Evolutionary conservation across 2,329 filamentous ascomycete species (phyloP).

Genomic region (Xylaria multiplex): DNA sequence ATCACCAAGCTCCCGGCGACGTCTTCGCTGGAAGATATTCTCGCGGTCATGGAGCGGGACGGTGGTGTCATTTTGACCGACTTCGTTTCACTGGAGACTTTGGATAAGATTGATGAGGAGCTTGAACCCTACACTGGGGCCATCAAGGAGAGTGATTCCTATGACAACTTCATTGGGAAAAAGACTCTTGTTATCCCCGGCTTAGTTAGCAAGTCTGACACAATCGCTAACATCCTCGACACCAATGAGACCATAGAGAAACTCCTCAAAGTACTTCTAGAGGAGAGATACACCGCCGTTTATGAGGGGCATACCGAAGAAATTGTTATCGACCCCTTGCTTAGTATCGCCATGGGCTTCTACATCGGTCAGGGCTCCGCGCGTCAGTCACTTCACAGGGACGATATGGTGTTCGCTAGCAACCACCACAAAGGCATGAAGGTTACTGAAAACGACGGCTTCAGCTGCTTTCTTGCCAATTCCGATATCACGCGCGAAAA

Average conservation of each 20-base stretch:
- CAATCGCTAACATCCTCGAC: conserved; percentile 15
- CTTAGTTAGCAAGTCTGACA: conserved; percentile 18
- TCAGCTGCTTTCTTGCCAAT: conserved; percentile 21
- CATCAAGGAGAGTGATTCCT: conserved; percentile 11
- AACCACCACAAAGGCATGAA: conserved; percentile 9
- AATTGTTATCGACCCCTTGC: conserved; percentile 16
- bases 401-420: conserved; percentile 19
- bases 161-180: conserved; percentile 23
- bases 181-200: conserved; percentile 19
- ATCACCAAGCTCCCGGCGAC: conserved; percentile 14
- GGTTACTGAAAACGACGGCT: conserved; percentile 8
- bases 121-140: conserved; percentile 11
- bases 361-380: conserved; percentile 14
- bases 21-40: conserved; percentile 12
- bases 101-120: conserved; percentile 26
- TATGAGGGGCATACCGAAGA: conserved; percentile 22
- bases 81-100: conserved; percentile 14
- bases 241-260: conserved; percentile 24
- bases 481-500: conserved; percentile 15
- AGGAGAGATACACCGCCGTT: conserved; percentile 19
- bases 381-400: conserved; percentile 20
- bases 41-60: conserved; percentile 19
- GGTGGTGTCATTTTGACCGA: conserved; percentile 20
- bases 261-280: conserved; percentile 16
- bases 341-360: conserved; percentile 18